Base-by-base conservation (phyloP, 495 filamentous ascomycete genomes). In the Penicillium coffeae region DNA sequence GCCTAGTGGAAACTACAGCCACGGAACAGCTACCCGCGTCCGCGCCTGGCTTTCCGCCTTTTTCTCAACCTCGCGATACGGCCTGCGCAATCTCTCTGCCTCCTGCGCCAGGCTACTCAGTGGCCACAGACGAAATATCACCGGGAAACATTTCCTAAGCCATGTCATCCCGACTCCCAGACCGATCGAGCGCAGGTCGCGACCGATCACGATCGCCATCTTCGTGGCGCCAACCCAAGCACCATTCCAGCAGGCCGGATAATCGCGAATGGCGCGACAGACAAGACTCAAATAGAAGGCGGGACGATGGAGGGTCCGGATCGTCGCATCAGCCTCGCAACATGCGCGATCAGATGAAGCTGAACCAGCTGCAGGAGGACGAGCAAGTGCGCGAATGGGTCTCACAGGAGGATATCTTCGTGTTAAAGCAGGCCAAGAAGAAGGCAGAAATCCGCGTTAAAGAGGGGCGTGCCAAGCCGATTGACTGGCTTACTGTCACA, bases 401-500 rank as follows among this genome's bases (percentile, higher is more conserved):
- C 18, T 85, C 91, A 43, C 88, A 93, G 61, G 93, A 99, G 66
- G 93, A 97, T 69, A 80, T 86, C 44, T 99, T 99, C 60, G 93
- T 99, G 16, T 74, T 99, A 53, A 90, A 91, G 65, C 93, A 99
- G 65, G 86, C 93, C 20, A 97, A 96, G 72, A 97, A 94, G 74
- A 97, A 96, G 74, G 92, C 93, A 32, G 88, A 90, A 57, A 95
- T 99, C 47, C 84, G 93, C 5, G 90, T 97, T n/a, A 88, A 90
- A 53, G 91, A 94, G 66, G 87, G 86, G 12, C 83, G 93, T 48
- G 91, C 92, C 42, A 90, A 88, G 64, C 87, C 92, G 10, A 92
- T 97, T 64, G 93, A 99, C 71, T 94, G 89, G 83, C 80, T 99
- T 34, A 90, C 94, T 0, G 91, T 96, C 47, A 95, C 85, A 45